Evolutionary conservation across 495 filamentous ascomycete species (phyloP).

Genomic region (Terfezia claveryi): DNA sequence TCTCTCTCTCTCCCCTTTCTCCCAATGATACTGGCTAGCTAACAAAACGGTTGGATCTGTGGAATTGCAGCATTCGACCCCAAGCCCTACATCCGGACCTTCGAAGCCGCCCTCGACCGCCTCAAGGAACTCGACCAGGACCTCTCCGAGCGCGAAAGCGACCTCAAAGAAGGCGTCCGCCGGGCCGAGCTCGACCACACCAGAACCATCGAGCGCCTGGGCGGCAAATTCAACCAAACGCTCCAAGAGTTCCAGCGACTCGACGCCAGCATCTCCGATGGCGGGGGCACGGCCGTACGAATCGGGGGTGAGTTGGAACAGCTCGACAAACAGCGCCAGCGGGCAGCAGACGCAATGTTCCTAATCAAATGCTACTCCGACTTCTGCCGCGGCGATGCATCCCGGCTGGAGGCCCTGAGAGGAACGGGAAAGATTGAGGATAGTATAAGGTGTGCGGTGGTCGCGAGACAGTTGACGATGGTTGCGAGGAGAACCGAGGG

Average conservation of each 20-base stretch:
- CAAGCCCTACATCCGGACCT: slow-evolving; percentile 86
- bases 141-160: slow-evolving; percentile 65
- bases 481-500: slow-evolving; percentile 18
- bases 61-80: slow-evolving; percentile 54
- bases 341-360: slow-evolving; percentile 83
- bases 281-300: slow-evolving; percentile 68
- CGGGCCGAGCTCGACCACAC: slow-evolving; percentile 82
- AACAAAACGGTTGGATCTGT: neutral
- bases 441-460: slow-evolving; percentile 18
- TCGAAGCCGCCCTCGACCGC: slow-evolving; percentile 61
- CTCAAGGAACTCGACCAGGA: slow-evolving; percentile 67
- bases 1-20: neutral
- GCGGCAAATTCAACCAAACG: slow-evolving; percentile 70
- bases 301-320: slow-evolving; percentile 87
- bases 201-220: slow-evolving; percentile 62
- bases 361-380: slow-evolving; percentile 90
- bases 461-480: slow-evolving; percentile 15
- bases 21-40: neutral
- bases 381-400: slow-evolving; percentile 34
- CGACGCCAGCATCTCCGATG: slow-evolving; percentile 46
- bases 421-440: slow-evolving; percentile 18
- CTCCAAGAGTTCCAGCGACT: slow-evolving; percentile 77
- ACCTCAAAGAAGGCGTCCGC: slow-evolving; percentile 68
- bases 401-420: slow-evolving; percentile 22
- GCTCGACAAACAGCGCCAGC: slow-evolving; percentile 69